Evolutionary conservation across 1,139 yeast species (phyloP).

Genomic region (Debaryomyces nepalensis): DNA sequence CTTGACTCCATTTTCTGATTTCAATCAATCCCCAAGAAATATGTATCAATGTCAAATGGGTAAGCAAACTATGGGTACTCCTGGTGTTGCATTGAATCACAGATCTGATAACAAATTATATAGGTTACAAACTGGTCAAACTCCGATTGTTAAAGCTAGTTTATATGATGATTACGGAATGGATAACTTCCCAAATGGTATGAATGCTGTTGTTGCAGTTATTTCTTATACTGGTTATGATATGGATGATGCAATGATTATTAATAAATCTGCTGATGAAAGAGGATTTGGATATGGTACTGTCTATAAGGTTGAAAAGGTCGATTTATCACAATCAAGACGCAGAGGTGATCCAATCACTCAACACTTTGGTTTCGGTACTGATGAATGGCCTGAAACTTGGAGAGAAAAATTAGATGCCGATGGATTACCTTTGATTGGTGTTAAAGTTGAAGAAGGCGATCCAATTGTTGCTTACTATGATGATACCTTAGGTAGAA

Average conservation of each 20-base stretch:
- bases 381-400: conserved; percentile 86
- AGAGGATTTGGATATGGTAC: conserved; percentile 98
- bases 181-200: conserved; percentile 99
- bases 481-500: conserved; percentile 90
- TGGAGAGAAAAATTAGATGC: conserved; percentile 89
- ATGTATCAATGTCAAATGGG: conserved; percentile 99
- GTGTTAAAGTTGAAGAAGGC: conserved; percentile 88
- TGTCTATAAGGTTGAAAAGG: conserved; percentile 90
- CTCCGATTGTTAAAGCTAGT: conserved; percentile 95
- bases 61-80: conserved; percentile 99
- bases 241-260: conserved; percentile 99
- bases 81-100: conserved; percentile 92
- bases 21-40: conserved; percentile 98
- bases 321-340: conserved; percentile 78
- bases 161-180: conserved; percentile 95
- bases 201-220: conserved; percentile 98
- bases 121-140: conserved; percentile 92
- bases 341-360: conserved; percentile 94
- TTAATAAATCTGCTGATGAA: conserved; percentile 95
- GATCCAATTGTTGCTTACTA: conserved; percentile 94
- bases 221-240: conserved; percentile 98
- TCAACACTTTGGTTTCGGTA: conserved; percentile 94
- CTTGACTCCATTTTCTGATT: conserved; percentile 96
- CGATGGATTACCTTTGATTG: conserved; percentile 93
- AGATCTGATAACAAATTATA: conserved; percentile 95